Evolutionary conservation across 805 yeast genomes (phyloP).

Genomic region (Pichia phayaonensis): DNA sequence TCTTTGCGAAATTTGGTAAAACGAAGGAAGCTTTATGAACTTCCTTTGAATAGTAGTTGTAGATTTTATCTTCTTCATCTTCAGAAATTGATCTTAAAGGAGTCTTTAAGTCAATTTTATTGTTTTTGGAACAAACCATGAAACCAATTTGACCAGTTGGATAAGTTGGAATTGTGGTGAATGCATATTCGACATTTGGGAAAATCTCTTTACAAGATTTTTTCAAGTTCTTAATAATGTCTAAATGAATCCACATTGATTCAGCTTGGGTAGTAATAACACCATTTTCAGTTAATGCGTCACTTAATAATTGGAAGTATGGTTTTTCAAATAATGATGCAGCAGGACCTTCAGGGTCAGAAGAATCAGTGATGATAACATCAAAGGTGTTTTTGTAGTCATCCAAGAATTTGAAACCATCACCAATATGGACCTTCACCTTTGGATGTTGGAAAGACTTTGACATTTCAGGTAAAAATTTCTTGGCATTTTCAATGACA

Average conservation of each 20-base stretch:
- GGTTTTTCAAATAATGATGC: constrained; percentile 88
- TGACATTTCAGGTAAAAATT: constrained; percentile 84
- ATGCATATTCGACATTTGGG: constrained; percentile 87
- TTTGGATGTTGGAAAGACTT: constrained; percentile 80
- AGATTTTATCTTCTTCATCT: constrained; percentile 54
- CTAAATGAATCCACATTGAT: constrained; percentile 87
- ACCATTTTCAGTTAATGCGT: constrained; percentile 90
- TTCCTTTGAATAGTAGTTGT: constrained; percentile 74
- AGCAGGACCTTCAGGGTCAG: constrained; percentile 99
- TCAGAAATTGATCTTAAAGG: constrained; percentile 63
- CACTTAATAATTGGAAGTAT: constrained; percentile 74
- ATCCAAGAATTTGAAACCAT: constrained; percentile 92
- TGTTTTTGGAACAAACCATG: constrained; percentile 86
- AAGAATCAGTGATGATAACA: constrained; percentile 93
- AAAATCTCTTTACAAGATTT: constrained; percentile 75
- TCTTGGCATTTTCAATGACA: constrained; percentile 78
- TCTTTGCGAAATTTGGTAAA: constrained; percentile 84
- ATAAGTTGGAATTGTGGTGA: constrained; percentile 91
- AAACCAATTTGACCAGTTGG: constrained; percentile 98
- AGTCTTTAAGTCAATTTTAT: constrained; percentile 49
- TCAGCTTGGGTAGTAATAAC: constrained; percentile 93
- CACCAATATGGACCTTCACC: constrained; percentile 86
- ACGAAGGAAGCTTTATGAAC: constrained; percentile 87
- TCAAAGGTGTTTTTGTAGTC: constrained; percentile 81
- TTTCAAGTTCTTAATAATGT: constrained; percentile 74